Base-by-base conservation (phyloP, 2,329 filamentous ascomycete genomes). In the Fusarium transvaalense region DNA sequence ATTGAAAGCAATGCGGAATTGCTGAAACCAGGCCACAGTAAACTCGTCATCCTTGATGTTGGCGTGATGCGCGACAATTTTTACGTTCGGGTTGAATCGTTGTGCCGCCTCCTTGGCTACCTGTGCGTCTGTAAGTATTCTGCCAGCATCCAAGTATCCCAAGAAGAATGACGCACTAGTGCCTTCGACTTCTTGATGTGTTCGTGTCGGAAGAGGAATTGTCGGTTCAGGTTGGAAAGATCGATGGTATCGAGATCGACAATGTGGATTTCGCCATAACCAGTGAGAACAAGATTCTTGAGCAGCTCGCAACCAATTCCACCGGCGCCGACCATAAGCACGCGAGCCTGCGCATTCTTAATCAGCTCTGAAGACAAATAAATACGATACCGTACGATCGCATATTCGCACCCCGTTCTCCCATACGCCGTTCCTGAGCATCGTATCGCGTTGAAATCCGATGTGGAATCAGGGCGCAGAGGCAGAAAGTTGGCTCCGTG, bases 181-280 rank as follows among this genome's bases (percentile, higher is more conserved):
- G 96, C 94, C 78, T 99, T 99, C 2, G 95, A 89, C 79, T 97
- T 97, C 81, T 97, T 98, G 81, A 99, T 98, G 76, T 99, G 96
- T 78, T 98, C 94, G 75, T 95, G 91, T 64, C 94, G 89, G 80
- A 99, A 99, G 47, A 99, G 89, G 76, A 99, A 99, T 79, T 99
- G 96, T 56, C 96, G 92, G 75, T 99, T 99, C 51, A 99, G 86
- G 77, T 99, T 99, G 82, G 94, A 97, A 23, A 99, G 86, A 77
- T 99, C 96, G 81, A 99, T 98, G 2, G 96, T 99, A 79, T 99
- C 96, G 63, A 99, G 91, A 79, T 99, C 96, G 72, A 99, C 93
- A 45, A 98, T 91, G 79, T 97, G 92, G 51, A 98, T 90, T 81
- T 97, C 92, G 70, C 93, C 93, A 74, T 97, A 99, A 71, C 95